Conservation (phyloP, 108 stramenopile genomes). For the Pinguiococcus pyrenoidosus region DNA sequence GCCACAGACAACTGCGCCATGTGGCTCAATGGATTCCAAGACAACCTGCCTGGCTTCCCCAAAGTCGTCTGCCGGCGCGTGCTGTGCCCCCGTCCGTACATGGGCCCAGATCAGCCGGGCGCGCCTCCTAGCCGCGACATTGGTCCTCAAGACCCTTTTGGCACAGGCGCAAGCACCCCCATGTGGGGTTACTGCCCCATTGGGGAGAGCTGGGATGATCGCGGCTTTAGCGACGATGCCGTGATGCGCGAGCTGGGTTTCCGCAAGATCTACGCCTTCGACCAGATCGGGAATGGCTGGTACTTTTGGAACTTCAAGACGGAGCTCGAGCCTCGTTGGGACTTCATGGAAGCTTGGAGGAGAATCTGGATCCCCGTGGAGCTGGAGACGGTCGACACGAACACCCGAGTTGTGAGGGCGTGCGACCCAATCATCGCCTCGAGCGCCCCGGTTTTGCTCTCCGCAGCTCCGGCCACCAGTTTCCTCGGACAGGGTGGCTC, state of each 20-base stretch:
- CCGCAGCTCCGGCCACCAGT: too few species aligned
- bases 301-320: constrained; percentile 85
- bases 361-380: too few species aligned
- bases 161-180: constrained; percentile 66
- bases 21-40: constrained; percentile 92
- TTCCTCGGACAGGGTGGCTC: too few species aligned
- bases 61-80: constrained; percentile 61
- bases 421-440: too few species aligned
- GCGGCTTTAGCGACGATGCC: not conserved
- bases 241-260: constrained; percentile 57
- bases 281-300: constrained; percentile 62
- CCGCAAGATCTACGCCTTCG: constrained; percentile 67
- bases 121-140: constrained; percentile 59
- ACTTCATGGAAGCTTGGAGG: too few species aligned
- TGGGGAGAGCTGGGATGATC: constrained; percentile 23
- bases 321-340: constrained; percentile 68
- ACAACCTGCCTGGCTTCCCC: constrained; percentile 39
- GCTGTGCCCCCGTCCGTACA: constrained; percentile 64
- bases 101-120: constrained; percentile 68
- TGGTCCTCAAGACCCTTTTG: constrained; percentile 60
- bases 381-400: too few species aligned
- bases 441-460: too few species aligned
- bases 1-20: constrained; percentile 84
- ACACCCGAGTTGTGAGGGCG: too few species aligned
- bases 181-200: constrained; percentile 58